Base-by-base conservation (phyloP, 768 basidiomycete genomes). In the Termitomyces sp. region DNA sequence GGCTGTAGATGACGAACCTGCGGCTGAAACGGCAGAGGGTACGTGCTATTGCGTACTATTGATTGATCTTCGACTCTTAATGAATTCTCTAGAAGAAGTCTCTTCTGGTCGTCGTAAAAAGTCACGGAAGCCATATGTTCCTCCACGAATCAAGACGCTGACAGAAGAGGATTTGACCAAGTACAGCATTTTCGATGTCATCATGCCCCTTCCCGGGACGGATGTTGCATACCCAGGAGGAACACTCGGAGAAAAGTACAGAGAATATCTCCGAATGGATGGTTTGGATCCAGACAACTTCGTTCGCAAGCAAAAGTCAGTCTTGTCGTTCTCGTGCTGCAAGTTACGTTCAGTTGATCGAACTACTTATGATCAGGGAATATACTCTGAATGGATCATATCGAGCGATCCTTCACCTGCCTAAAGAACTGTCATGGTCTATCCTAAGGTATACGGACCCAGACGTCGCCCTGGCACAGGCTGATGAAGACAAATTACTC, bases 141-240 rank as follows among this genome's bases (percentile, higher is more conserved):
- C 88, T 13, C 85, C 85, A 24, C 84, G 80, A 42, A 85, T 97
- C 56, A 93, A 89, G 72, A 85, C 86, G 3, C 72, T 99, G 54
- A 86, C 86, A 0, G 84, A 84, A 63, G 89, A 81, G 18, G 93
- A 98, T 69, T 71, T 94, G 46, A 77, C 84, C 65, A 85, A 89
- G 56, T 89, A 95, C 72, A 84, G 87, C 16, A 93, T 98, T 60
- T 93, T 93, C 67, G 96, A 99, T 72, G 91, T 98, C 56, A 84
- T 98, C 61, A 93, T 98, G 88, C 95, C 97, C n/a, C 76, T 98
- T 20, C 95, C 97, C 30, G 97, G 97, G 4, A 93, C 86, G 62
- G 93, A 96, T 66, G 93, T 98, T 20, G 88, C 89, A 34, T 98
- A 93, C 70, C 97, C 97, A 0, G 90, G 88, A 4, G 95, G 95